phyloP scores from a whole-genome alignment of 2,329 filamentous ascomycete species.

The Cylindrodendrum hubeiense region DNA sequence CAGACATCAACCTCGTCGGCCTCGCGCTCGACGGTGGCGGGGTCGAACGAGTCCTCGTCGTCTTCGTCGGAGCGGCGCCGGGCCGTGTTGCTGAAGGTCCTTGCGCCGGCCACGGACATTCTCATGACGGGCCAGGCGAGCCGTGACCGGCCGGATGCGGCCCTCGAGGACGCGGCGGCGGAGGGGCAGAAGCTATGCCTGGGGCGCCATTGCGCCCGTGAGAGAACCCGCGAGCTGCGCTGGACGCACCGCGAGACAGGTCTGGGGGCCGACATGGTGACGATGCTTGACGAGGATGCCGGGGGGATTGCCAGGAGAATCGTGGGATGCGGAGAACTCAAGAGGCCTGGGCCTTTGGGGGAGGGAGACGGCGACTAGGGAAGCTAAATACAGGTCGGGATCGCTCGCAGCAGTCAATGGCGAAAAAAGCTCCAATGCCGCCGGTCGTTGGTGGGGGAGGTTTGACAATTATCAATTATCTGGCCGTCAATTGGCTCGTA shows the following conservation, averaged over 20 bases:
- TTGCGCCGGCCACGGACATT: conserved; percentile 36
- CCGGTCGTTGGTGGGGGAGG: conserved; percentile 24
- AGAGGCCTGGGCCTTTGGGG: conserved; percentile 8
- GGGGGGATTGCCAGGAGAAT: background rate
- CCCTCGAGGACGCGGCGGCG: conserved; percentile 29
- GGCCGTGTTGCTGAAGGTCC: conserved; percentile 53
- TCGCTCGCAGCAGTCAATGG: conserved; percentile 21
- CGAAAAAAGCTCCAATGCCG: conserved; percentile 30
- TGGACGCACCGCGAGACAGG: conserved; percentile 56
- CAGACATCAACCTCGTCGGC: conserved; percentile 95
- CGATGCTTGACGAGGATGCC: too few species aligned
- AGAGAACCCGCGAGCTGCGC: conserved; percentile 51
- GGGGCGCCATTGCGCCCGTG: conserved; percentile 45
- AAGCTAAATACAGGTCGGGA: conserved; percentile 15
- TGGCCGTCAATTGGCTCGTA: conserved; percentile 36
- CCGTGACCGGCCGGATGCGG: conserved; percentile 24
- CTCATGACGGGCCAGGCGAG: conserved; percentile 35
- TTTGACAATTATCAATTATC: conserved; percentile 45
- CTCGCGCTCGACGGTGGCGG: conserved; percentile 81
- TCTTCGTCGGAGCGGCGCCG: conserved; percentile 44
- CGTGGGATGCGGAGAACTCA: conserved; percentile 42
- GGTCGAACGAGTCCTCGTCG: conserved; percentile 68
- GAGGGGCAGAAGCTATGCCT: conserved; percentile 39
- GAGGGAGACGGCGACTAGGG: conserved; percentile 11
- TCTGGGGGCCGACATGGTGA: conserved; percentile 51